Conservation (phyloP, 2,329 filamentous ascomycete species). For the Plenodomus lindquistii region DNA sequence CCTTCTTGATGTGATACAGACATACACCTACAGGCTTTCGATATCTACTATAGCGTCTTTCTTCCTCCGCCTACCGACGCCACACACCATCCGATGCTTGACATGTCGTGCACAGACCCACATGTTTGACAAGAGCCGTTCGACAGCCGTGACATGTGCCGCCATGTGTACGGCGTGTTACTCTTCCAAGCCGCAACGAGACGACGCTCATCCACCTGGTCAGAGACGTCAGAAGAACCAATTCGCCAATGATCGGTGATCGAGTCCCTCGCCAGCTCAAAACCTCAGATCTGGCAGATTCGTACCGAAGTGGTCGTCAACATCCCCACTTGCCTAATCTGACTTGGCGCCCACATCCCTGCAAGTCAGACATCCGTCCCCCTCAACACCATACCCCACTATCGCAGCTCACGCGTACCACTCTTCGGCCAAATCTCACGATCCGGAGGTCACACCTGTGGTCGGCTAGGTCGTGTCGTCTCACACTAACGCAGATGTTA, state of each 20-base stretch:
- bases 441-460: constrained; percentile 7
- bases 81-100: constrained; percentile 16
- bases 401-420: constrained; percentile 3
- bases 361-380: constrained; percentile 21
- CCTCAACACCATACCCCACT: constrained; percentile 37
- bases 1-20: constrained; percentile 17
- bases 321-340: constrained; percentile 36
- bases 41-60: constrained; percentile 26
- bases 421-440: constrained; percentile 17
- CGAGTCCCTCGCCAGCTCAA: background rate
- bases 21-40: constrained; percentile 25
- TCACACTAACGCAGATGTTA: background rate
- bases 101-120: constrained; percentile 19
- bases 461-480: background rate
- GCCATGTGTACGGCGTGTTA: constrained; percentile 19
- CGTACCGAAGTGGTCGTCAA: constrained; percentile 1
- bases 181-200: background rate
- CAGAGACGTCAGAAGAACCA: background rate
- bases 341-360: constrained; percentile 23
- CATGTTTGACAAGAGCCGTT: constrained; percentile 10
- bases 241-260: background rate
- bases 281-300: background rate
- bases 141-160: constrained; percentile 19
- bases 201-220: background rate
- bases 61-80: constrained; percentile 26